Evolutionary conservation across 1,284 basidiomycete species (phyloP).

Genomic region (Xanthoconium separans): DNA sequence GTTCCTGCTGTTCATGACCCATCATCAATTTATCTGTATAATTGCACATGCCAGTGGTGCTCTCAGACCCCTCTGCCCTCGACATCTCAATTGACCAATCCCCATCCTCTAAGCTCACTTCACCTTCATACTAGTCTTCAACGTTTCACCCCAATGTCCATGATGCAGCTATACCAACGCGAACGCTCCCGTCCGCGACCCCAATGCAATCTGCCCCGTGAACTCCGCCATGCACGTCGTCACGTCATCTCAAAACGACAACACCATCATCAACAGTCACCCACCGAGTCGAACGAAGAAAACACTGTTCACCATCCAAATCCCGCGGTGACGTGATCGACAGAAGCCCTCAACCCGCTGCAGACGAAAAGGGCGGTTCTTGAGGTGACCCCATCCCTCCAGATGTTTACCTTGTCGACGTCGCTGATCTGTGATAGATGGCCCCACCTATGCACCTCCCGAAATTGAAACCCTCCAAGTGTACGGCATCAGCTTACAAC

Average conservation of each 20-base stretch:
- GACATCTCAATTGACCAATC: no score
- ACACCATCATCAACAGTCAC: background rate
- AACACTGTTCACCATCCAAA: constrained; percentile 38
- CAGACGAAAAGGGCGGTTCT: constrained; percentile 97
- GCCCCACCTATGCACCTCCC: constrained; percentile 73
- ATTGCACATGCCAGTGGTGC: no score
- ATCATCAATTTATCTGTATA: no score
- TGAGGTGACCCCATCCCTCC: constrained; percentile 51
- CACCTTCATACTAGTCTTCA: no score
- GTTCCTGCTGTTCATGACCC: no score
- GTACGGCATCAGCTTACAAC: constrained; percentile 90
- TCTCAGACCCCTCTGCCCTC: no score
- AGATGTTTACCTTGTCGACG: background rate
- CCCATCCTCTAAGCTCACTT: no score
- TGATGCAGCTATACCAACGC: no score
- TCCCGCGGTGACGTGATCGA: constrained; percentile 42
- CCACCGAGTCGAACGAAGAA: no score
- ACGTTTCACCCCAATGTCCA: no score
- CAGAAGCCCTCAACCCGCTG: constrained; percentile 88
- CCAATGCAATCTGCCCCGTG: constrained; percentile 23
- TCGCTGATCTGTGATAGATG: constrained; percentile 55
- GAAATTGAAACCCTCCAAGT: constrained; percentile 92
- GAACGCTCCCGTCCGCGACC: constrained; percentile 12
- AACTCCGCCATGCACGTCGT: constrained; percentile 17
- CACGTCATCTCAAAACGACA: constrained; percentile 1